Evolutionary conservation across 768 basidiomycete species (phyloP), one percentile per base, ranked within the genome.

Genomic region (Dictyophora rubrovolvata): DNA sequence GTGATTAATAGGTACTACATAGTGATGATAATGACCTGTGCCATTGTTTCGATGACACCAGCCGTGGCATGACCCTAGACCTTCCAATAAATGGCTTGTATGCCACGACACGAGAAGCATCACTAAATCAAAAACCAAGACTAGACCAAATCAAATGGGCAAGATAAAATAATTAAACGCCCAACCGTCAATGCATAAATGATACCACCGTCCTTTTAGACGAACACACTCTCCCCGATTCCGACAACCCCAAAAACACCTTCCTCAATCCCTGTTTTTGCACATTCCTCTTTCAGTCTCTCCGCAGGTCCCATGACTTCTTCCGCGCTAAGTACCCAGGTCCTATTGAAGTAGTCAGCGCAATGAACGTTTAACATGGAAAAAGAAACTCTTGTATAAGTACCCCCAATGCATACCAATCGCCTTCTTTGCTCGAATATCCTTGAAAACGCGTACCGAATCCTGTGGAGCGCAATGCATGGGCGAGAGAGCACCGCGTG

Each of bases 341-440:
- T 79, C 12, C 79, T 81, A 60, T 52, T 54, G 7, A 28, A 28
- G 7, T 28, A 28, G 28, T 28, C 28, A 28, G 28, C 1, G 56
- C n/a, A 54, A 33, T 57, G 17, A 28, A 28, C n/a, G 7, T 28
- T 34, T n/a, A 48, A 52, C 22, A 33, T 46, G 16, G 20, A 49
- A 50, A 22, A 16, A 48, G 50, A 60, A 47, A 62, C 55, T 18
- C 63, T 53, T 58, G 56, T 62, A 56, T 22, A 67, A 74, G 33
- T 64, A 82, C 80, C 81, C 84, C 84, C 84, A 87, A 68, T 86
- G 86, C 78, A 87, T 86, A 0, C 79, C 85, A 7, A 87, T 64
- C 0, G 82, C 85, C 58, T 74, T 75, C 69, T 78, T 76, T 36
- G 84, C 80, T 51, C 71, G 71, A 42, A 84, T 72, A 65, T 88